A percentile compares a stretch with the other conserved stretches of the same genome.
phyloP scores from a whole-genome alignment of 257 asterid genomes.

The Gardenia jasminoides region DNA sequence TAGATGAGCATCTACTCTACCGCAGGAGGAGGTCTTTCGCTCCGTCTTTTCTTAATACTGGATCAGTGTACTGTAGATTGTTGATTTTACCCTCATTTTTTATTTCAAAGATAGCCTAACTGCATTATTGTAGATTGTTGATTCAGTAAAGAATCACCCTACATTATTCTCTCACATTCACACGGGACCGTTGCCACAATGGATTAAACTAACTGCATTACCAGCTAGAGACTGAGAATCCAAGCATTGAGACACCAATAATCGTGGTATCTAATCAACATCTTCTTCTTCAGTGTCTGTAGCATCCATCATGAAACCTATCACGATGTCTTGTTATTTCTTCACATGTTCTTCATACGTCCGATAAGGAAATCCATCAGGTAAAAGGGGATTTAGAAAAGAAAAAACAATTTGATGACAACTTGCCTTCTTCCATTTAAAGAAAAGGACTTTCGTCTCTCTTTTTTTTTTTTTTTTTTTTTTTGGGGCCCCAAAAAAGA shows the following conservation, averaged over 20 bases:
- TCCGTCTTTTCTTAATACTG: neutral
- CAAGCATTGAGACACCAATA: neutral
- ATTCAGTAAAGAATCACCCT: neutral
- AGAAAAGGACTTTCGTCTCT: no score
- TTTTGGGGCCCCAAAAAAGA: no score
- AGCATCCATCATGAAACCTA: no score
- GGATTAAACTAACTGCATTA: neutral
- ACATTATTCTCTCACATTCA: neutral
- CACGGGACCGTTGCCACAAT: neutral
- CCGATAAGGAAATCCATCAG: neutral
- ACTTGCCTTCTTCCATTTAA: neutral
- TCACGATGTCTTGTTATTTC: no score
- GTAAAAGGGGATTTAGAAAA: neutral
- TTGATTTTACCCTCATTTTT: no score
- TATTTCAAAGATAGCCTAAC: no score
- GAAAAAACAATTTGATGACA: neutral
- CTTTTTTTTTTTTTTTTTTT: neutral
- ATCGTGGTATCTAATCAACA: neutral
- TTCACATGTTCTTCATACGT: no score
- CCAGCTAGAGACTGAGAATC: no score
- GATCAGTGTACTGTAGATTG: no score
- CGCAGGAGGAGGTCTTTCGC: neutral
- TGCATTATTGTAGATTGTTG: no score
- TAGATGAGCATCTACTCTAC: neutral
- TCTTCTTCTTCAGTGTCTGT: no score